phyloP scores from a whole-genome alignment of 2,329 filamentous ascomycete genomes.

The Monilinia vaccinii-corymbosi region DNA sequence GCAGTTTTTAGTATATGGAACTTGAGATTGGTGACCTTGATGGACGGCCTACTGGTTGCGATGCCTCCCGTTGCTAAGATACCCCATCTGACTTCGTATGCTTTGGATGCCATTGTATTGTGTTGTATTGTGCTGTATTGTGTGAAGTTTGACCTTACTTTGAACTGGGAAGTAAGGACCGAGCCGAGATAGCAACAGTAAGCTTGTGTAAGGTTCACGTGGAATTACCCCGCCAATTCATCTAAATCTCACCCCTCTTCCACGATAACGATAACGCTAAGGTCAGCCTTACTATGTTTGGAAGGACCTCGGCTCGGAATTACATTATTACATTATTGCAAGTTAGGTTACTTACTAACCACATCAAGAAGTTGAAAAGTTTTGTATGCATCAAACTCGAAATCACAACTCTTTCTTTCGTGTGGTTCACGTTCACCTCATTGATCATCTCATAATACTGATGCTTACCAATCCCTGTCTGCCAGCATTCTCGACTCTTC shows the following conservation, averaged over 20 bases:
- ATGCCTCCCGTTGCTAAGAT: conserved; percentile 32
- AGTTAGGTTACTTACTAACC: too few species aligned
- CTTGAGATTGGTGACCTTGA: not conserved
- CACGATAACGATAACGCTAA: not conserved
- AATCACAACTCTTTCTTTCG: not conserved
- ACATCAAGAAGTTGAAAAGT: too few species aligned
- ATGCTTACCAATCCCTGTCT: not conserved
- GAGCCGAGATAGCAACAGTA: not conserved
- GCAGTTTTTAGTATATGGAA: conserved; percentile 7
- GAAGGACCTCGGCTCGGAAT: too few species aligned
- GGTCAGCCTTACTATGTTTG: too few species aligned
- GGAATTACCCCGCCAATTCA: not conserved
- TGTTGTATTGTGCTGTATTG: not conserved
- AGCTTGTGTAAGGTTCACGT: too few species aligned
- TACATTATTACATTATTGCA: too few species aligned
- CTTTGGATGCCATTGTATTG: conserved; percentile 21
- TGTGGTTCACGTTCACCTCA: not conserved
- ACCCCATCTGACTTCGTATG: conserved; percentile 28
- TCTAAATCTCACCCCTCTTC: not conserved
- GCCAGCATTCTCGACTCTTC: not conserved
- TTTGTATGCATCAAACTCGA: too few species aligned
- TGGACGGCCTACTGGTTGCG: conserved; percentile 24
- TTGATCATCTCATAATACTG: not conserved
- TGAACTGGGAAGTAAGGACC: not conserved
- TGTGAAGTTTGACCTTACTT: too few species aligned